These are phyloP conservation scores for Chlorella sorokiniana DNA, from an alignment of 139 green algal genomes.

Conservation along the genomic window DNA sequence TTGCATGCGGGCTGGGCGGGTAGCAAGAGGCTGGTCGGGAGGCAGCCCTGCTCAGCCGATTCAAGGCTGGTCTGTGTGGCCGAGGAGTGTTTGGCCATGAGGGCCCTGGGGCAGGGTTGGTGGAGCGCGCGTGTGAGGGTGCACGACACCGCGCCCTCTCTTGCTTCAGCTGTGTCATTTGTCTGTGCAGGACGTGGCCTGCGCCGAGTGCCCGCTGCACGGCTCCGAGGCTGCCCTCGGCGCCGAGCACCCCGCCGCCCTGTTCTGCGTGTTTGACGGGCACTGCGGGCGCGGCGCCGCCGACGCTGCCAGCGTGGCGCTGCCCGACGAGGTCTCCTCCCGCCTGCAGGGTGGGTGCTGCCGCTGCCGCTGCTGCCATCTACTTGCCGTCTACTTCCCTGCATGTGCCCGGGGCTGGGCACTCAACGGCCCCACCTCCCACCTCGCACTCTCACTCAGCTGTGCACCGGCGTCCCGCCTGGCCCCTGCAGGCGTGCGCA, in stretches of 20 bases:
- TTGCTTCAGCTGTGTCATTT: background rate
- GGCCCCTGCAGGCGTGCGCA: constrained; percentile 1
- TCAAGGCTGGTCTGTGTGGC: no score
- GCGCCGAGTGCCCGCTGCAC: constrained; percentile 47
- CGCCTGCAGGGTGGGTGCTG: constrained; percentile 12
- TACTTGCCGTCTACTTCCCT: background rate
- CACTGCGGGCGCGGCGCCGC: constrained; percentile 63
- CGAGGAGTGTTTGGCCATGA: no score
- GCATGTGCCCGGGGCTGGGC: no score
- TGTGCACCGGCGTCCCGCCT: background rate
- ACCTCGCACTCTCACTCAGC: background rate
- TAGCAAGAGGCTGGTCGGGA: background rate
- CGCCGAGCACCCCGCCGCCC: background rate
- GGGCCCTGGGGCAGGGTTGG: no score
- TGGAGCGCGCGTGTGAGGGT: no score
- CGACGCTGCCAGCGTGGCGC: constrained; percentile 24
- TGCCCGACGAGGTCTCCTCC: constrained; percentile 53
- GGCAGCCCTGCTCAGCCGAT: background rate
- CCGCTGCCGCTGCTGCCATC: background rate
- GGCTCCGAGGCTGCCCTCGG: constrained; percentile 29
- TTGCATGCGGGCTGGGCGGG: background rate
- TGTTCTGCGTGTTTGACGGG: constrained; percentile 74
- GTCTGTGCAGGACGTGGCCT: constrained; percentile 43
- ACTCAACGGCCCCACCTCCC: background rate
- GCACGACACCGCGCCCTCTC: background rate